Base-by-base conservation (phyloP, 164 flowering plant species). In the Umbilicus rupestris region DNA sequence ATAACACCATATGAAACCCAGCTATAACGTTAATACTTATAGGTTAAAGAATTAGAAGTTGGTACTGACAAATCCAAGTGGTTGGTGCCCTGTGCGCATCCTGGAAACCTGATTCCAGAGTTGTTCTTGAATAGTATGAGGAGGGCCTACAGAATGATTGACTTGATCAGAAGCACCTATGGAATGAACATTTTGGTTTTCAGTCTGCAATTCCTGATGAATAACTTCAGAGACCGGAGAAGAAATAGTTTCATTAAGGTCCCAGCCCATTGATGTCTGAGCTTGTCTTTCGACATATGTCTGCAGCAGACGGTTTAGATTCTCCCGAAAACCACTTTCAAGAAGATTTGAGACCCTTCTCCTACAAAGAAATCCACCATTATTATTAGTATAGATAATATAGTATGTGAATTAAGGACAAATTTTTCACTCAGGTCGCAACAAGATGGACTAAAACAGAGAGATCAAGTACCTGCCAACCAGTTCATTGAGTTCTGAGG, bases 321-420 rank as follows among this genome's bases (percentile, higher is more conserved):
- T 90, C 63, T 87, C 88, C 30, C 97, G 92, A 58, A 93, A 93
- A 69, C 89, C 85, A 78, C 98, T 93, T 9, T 74, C 81, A 71
- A 93, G 92, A 78, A 93, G 96, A 80, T 80, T 88, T 65, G 97
- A 90, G 62, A 93, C 98, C 52, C 92, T 82, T 80, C 98, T 83
- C 86, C 98, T 93, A 68, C 76, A 81, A 68, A 15, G 14, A 5
- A 72, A 69, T 92, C 89, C 85, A 72, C 89, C 85, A 72, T 68
- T 76, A 57, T 77, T 76, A 66, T 73, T 77, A 68, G 73, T 84
- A 39, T 81, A 65, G 11, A 72, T 87, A 9, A 76, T 85, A 57
- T 80, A 82, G 93, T 92, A 91, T 50, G 76, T 71, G 22, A 83
- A 80, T 58, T 74, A 86, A 55, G 79, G 70, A 66, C 84, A 76